phyloP scores from a whole-genome alignment of 805 yeast genomes.

The Metschnikowia kofuensis region DNA sequence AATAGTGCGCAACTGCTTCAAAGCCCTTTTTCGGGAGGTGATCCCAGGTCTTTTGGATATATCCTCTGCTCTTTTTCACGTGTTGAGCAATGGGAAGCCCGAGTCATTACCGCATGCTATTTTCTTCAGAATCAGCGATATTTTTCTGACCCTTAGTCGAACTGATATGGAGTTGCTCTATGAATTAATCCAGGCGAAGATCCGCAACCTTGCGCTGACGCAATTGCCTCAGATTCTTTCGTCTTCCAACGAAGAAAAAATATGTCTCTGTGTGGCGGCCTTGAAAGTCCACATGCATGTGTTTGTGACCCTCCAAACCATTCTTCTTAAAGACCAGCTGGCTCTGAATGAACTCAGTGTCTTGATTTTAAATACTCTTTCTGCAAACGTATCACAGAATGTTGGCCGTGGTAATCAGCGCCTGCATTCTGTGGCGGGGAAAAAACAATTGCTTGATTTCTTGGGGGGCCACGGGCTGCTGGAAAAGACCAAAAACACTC shows the following conservation, averaged over 20 bases:
- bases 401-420: not conserved
- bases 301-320: not conserved
- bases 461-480: slow-evolving; percentile 3
- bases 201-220: slow-evolving; percentile 24
- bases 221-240: slow-evolving; percentile 25
- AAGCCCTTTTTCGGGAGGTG: slow-evolving; percentile 31
- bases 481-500: slow-evolving; percentile 16
- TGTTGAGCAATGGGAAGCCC: slow-evolving; percentile 1
- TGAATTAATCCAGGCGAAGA: slow-evolving; percentile 19
- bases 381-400: not conserved
- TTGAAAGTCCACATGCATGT: slow-evolving; percentile 30
- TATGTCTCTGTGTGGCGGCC: slow-evolving; percentile 24
- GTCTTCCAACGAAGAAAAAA: slow-evolving; percentile 34
- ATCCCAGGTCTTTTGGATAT: slow-evolving; percentile 31
- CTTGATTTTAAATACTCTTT: not conserved
- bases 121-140: slow-evolving; percentile 1
- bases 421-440: slow-evolving; percentile 3
- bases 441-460: slow-evolving; percentile 14
- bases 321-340: slow-evolving; percentile 10
- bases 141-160: slow-evolving; percentile 8
- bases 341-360: not conserved
- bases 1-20: slow-evolving; percentile 26
- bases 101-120: slow-evolving; percentile 5
- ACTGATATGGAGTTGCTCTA: slow-evolving; percentile 13
- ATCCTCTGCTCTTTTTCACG: slow-evolving; percentile 21